Evolutionary conservation across 1,284 basidiomycete species (phyloP), one percentile per base, ranked within the genome.

Genomic region (Gomphus sp.): DNA sequence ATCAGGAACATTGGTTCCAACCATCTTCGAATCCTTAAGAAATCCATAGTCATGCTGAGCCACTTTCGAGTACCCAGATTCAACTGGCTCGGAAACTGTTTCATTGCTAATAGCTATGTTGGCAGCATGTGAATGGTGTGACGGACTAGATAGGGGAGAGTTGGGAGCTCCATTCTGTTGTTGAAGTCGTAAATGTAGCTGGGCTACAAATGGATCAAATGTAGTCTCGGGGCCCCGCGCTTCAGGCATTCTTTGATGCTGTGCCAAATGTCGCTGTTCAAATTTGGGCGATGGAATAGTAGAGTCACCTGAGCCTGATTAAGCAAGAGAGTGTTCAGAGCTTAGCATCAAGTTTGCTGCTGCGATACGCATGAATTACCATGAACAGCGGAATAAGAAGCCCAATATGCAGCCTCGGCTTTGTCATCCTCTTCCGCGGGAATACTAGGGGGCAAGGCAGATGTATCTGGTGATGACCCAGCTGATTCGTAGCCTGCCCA

Each of bases 381-480:
- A 69, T 89, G 85, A 9, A 88, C 78, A 33, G 76, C 74, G 48
- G 81, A 72, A 66, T 89, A 88, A 58, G 76, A 82, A 22, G 84
- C 85, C 85, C 87, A 89, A 65, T 89, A 89, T 3, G 84, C 84
- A 62, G 89, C 87, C 66, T 88, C 86, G 44, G 78, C 73, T 31
- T 70, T 65, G 36, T 61, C 73, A 44, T 70, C 71, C 5, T 63
- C 64, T 25, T 56, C 58, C 14, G 28, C 12, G 9, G 41, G 16
- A n/a, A 36, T 18, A 11, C 28, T 49, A 16, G 36, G 22, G 33
- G 53, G 58, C 12, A 45, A n/a, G n/a, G 22, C 34, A 9, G 51
- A 51, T 6, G 56, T 56, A 18, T 55, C 43, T 45, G 52, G 58
- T 10, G 58, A 56, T n/a, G 58, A 44, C 34, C 43, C 54, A 28